Evolutionary conservation across 2,329 filamentous ascomycete species (phyloP).

Genomic region (Penicillium sp.): DNA sequence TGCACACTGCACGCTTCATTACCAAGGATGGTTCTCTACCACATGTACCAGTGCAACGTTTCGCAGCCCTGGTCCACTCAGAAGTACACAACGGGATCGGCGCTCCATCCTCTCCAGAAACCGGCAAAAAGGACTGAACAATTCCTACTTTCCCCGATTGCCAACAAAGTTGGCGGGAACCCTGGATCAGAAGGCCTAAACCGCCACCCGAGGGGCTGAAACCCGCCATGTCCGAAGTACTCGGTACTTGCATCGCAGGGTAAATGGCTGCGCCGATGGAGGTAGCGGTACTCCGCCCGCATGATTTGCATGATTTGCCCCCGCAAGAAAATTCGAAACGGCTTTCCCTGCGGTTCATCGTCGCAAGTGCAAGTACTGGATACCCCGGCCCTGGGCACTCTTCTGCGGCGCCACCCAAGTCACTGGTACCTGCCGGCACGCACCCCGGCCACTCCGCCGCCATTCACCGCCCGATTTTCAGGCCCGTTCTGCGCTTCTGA

Average conservation of each 20-base stretch:
- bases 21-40: too few species aligned
- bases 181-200: constrained; percentile 14
- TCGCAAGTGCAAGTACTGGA: too few species aligned
- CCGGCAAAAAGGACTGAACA: too few species aligned
- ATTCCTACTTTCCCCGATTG: constrained; percentile 5
- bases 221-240: constrained; percentile 7
- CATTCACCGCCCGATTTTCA: constrained; percentile 26
- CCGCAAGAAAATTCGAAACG: constrained; percentile 1
- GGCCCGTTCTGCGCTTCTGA: constrained; percentile 18
- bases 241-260: constrained; percentile 12
- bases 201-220: constrained; percentile 12
- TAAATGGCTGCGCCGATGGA: neutral
- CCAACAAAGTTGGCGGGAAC: constrained; percentile 4
- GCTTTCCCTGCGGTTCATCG: too few species aligned
- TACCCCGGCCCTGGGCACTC: too few species aligned
- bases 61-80: too few species aligned
- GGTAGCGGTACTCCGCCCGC: constrained; percentile 21
- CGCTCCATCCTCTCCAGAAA: too few species aligned
- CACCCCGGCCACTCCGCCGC: constrained; percentile 4
- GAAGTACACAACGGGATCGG: too few species aligned
- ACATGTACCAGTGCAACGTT: too few species aligned
- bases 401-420: neutral
- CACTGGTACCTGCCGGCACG: constrained; percentile 1
- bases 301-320: constrained; percentile 17
- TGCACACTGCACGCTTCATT: too few species aligned